Conservation (phyloP, 2,329 filamentous ascomycete species). For the Botrytis pseudocinerea region DNA sequence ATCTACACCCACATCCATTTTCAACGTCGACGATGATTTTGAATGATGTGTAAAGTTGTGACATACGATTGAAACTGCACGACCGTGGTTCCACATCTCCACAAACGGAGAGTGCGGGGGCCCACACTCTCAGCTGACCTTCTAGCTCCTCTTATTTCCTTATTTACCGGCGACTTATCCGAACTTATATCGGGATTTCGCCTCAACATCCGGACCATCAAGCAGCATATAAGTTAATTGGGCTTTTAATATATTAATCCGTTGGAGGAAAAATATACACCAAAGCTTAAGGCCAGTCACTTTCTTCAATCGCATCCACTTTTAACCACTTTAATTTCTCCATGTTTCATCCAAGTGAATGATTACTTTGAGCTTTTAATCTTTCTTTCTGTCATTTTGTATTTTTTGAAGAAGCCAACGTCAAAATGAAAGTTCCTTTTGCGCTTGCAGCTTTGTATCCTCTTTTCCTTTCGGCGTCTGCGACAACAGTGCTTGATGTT, state of each 20-base stretch:
- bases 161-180: slow-evolving; percentile 7
- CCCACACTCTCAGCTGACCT: not conserved
- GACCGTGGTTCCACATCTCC: not conserved
- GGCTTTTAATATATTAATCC: not conserved
- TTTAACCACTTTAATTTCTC: slow-evolving; percentile 8
- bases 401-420: not conserved
- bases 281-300: slow-evolving; percentile 29
- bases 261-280: slow-evolving; percentile 17
- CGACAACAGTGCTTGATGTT: slow-evolving; percentile 25
- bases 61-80: not conserved
- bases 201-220: not conserved
- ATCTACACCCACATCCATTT: not conserved
- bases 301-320: slow-evolving; percentile 15
- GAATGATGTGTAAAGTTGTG: fast-evolving
- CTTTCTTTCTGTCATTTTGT: not conserved
- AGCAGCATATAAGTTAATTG: not conserved
- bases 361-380: not conserved
- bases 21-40: not conserved
- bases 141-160: not conserved
- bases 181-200: slow-evolving; percentile 7
- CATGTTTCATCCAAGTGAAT: slow-evolving; percentile 2
- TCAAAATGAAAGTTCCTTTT: slow-evolving; percentile 27
- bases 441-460: not conserved
- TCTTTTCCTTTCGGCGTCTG: not conserved
- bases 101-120: not conserved